Base-by-base conservation (phyloP, 805 yeast species). In the Candida quercuum region DNA sequence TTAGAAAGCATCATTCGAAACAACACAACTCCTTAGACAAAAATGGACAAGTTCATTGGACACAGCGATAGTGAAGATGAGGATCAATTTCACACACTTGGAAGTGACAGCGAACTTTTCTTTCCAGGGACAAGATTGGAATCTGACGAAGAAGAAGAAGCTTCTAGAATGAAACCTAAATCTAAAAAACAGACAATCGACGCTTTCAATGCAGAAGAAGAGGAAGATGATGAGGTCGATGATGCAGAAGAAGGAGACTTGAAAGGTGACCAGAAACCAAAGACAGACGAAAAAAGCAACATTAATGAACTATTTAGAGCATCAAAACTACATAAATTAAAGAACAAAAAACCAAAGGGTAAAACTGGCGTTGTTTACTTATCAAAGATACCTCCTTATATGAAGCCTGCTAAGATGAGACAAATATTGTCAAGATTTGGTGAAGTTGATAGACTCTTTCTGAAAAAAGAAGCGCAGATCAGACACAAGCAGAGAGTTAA, bases 281-380 rank as follows among this genome's bases (percentile, higher is more conserved):
- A 18, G 20, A 39, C 49, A 2, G 52, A 48, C 28, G 60, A 52
- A 21, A 41, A 48, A 32, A 38, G 42, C 32, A 51, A 61, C 41
- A 46, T 59, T 18, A 61, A 61, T 21, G 64, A 64, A 33, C 71
- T 74, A 46, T 63, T 80, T 28, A 77, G 80, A 47, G 72, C 68
- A 46, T 63, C 81, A 23, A 71, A 80, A 7, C 71, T 80, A 7
- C 71, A 71, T 32, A 75, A 76, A 44, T 57, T 78, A 63, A 76
- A 54, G 74, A 73, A 42, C 70, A 74, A 71, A 47, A 73, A 72
- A 48, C 69, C 74, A 26, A 76, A 71, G 43, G 69, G 68, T 39
- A 79, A 74, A 49, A 81, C 96, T 0, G 99, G 99, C 5, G 96
- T 93, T 2, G 81, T 95, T n/a, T 93, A 93, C 50, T 60, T 93